phyloP scores from a whole-genome alignment of 1,284 basidiomycete genomes.

The Hortiboletus rubellus region DNA sequence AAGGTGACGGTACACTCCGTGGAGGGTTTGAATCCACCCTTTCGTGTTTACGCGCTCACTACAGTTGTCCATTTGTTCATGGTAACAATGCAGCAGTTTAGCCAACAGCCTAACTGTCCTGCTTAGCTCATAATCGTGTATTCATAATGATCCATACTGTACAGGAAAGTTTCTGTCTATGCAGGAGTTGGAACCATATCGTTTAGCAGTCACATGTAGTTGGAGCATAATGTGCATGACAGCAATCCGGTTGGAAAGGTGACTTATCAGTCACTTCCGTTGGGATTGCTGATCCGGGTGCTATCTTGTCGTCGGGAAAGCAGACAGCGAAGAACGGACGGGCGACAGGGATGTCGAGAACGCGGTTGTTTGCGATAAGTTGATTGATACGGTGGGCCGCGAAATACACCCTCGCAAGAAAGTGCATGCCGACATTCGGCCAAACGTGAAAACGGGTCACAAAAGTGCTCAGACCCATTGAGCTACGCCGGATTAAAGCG shows the following conservation, averaged over 20 bases:
- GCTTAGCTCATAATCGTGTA: constrained; percentile 1
- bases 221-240: constrained; percentile 28
- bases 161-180: constrained; percentile 17
- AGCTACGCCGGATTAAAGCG: constrained; percentile 8
- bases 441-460: constrained; percentile 6
- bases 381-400: constrained; percentile 6
- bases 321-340: neutral
- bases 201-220: constrained; percentile 8
- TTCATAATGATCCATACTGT: constrained; percentile 23
- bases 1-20: neutral
- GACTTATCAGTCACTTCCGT: neutral
- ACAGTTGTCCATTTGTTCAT: neutral
- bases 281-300: constrained; percentile 2
- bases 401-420: constrained; percentile 9
- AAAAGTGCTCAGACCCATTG: constrained; percentile 15
- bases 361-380: constrained; percentile 18
- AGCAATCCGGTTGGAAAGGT: constrained; percentile 4
- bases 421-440: constrained; percentile 13
- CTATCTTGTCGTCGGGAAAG: constrained; percentile 6
- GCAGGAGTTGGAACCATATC: constrained; percentile 13
- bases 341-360: constrained; percentile 10
- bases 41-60: constrained; percentile 1
- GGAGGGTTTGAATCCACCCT: neutral
- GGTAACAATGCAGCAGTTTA: neutral
- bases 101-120: neutral